A percentile compares a stretch with the other conserved stretches of the same genome.
phyloP scores from a whole-genome alignment of 2,329 filamentous ascomycete species.

The Xylariales sp. region DNA sequence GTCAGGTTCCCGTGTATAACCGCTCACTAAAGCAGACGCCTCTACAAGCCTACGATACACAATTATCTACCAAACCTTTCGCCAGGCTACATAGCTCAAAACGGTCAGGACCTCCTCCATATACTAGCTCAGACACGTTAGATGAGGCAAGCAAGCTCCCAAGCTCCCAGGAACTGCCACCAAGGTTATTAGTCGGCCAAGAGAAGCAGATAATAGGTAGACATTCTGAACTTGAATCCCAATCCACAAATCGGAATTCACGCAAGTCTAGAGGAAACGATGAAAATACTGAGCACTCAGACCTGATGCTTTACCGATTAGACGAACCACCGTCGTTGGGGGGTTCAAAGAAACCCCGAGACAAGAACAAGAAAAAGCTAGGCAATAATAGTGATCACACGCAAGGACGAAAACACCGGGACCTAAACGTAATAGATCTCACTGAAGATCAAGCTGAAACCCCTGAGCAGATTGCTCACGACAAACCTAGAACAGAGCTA shows the following conservation, averaged over 20 bases:
- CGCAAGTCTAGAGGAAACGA: neutral
- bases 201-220: neutral
- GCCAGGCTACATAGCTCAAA: neutral
- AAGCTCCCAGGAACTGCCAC: neutral
- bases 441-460: slow-evolving; percentile 18
- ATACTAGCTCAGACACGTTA: neutral
- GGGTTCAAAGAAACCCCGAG: slow-evolving; percentile 7
- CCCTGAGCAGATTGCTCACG: slow-evolving; percentile 17
- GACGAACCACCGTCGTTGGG: neutral
- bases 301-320: neutral
- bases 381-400: neutral
- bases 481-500: slow-evolving; percentile 57
- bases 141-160: slow-evolving; percentile 3
- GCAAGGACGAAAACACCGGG: neutral
- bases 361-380: slow-evolving; percentile 12
- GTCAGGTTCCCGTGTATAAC: slow-evolving; percentile 45
- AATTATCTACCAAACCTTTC: neutral
- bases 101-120: neutral
- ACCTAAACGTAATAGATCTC: slow-evolving; percentile 8
- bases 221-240: slow-evolving; percentile 4
- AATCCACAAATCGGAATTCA: slow-evolving; percentile 15
- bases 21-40: neutral
- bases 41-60: neutral
- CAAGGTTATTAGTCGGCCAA: neutral
- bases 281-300: neutral